Evolutionary conservation across 225 moss, liverwort and hornwort genomes (phyloP).

Genomic region (Ulota crispa): DNA sequence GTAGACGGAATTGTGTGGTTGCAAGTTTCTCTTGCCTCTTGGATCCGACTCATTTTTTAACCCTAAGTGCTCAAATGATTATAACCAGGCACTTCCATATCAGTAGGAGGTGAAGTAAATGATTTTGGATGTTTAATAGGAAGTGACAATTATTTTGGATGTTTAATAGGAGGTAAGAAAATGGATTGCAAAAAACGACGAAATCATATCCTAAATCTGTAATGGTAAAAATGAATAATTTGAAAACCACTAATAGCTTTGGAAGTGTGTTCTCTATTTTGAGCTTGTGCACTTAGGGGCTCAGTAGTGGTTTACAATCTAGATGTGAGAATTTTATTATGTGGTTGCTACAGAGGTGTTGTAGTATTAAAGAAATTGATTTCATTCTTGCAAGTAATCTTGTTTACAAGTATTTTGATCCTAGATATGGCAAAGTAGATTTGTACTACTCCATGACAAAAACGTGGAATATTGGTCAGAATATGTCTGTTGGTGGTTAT

Average conservation of each 20-base stretch:
- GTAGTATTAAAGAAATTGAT: not conserved
- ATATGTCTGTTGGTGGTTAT: constrained; percentile 3
- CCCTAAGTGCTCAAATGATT: too few species aligned
- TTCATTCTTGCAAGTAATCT: constrained; percentile 26
- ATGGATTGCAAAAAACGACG: too few species aligned
- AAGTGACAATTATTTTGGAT: not conserved
- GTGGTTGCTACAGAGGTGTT: not conserved
- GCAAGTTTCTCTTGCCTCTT: not conserved
- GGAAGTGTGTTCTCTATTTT: not conserved
- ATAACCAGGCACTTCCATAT: too few species aligned
- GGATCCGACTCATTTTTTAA: too few species aligned
- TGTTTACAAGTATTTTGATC: constrained; percentile 13
- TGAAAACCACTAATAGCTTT: not conserved
- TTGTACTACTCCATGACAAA: constrained; percentile 32
- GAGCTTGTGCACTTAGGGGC: not conserved
- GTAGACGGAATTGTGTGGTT: not conserved
- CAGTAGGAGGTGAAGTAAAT: too few species aligned
- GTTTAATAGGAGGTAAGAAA: not conserved
- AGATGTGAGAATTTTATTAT: not conserved
- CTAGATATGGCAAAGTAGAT: constrained; percentile 20
- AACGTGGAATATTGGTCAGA: constrained; percentile 28
- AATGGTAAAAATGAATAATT: too few species aligned
- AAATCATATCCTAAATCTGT: too few species aligned
- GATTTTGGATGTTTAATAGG: too few species aligned
- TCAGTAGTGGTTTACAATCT: not conserved